Conservation (phyloP, 176 grass and related monocot species). For the Oropetium thomaeum region DNA sequence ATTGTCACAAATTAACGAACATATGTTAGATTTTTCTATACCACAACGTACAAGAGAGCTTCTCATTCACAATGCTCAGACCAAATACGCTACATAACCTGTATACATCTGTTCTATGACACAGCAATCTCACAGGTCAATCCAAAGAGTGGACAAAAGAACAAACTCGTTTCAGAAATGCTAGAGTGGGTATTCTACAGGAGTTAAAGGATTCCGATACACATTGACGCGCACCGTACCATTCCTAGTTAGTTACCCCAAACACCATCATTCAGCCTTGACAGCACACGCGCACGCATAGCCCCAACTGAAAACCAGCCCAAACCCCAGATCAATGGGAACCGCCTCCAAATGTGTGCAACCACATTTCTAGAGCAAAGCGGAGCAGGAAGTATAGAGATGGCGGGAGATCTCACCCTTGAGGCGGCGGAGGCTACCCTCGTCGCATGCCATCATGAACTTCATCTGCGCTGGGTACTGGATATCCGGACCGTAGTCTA, state of each 20-base stretch:
- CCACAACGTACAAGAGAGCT: neutral
- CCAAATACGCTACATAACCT: neutral
- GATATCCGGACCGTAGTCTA: neutral
- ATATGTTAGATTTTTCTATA: neutral
- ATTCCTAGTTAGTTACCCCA: neutral
- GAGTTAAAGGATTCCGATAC: too few relatives aligned
- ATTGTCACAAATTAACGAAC: neutral
- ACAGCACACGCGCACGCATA: neutral
- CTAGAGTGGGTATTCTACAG: neutral
- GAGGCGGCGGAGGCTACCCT: constrained; percentile 9
- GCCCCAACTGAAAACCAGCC: neutral
- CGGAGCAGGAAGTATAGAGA: neutral
- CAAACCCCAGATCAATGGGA: neutral
- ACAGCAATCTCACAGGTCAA: neutral
- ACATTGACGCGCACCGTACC: neutral
- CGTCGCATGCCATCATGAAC: constrained; percentile 15
- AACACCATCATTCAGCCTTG: too few relatives aligned
- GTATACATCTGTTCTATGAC: neutral
- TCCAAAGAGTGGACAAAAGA: neutral
- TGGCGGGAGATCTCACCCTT: constrained; percentile 10
- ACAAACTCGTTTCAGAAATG: neutral
- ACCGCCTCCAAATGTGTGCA: neutral
- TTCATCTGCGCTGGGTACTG: neutral
- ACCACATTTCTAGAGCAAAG: neutral
- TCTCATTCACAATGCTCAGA: neutral